phyloP scores from a whole-genome alignment of 73 alveolate species.

The Paramecium sonneborni region DNA sequence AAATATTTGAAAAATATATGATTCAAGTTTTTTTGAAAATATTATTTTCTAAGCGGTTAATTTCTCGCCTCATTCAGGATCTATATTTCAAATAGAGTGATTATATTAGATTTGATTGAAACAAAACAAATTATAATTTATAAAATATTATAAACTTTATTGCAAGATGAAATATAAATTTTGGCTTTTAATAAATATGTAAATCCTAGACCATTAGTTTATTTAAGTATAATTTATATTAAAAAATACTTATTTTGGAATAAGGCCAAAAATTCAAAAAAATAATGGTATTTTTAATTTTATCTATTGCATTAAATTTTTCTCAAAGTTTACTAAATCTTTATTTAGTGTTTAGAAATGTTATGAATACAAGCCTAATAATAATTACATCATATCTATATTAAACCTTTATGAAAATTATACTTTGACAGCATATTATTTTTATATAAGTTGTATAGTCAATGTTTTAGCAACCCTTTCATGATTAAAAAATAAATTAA shows the following conservation, averaged over 20 bases:
- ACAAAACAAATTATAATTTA: too few relatives aligned
- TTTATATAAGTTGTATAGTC: constrained; percentile 65
- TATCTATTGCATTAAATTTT: constrained; percentile 63
- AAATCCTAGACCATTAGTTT: too few relatives aligned
- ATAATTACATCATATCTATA: constrained; percentile 74
- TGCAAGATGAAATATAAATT: too few relatives aligned
- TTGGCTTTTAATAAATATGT: too few relatives aligned
- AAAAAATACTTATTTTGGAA: neutral
- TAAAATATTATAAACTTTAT: too few relatives aligned
- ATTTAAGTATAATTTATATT: neutral
- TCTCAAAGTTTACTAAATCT: constrained; percentile 79
- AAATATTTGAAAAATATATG: too few relatives aligned
- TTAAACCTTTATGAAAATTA: constrained; percentile 73
- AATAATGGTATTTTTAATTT: neutral
- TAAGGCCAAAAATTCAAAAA: constrained; percentile 4
- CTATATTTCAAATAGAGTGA: too few relatives aligned
- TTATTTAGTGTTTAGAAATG: constrained; percentile 63
- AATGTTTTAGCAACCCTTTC: constrained; percentile 68
- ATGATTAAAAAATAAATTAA: constrained; percentile 5
- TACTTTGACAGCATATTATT: constrained; percentile 81
- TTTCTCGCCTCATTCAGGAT: too few relatives aligned
- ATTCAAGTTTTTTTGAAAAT: too few relatives aligned
- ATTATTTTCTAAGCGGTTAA: too few relatives aligned
- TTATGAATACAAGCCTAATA: too few relatives aligned
- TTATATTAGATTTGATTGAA: too few relatives aligned